Evolutionary conservation across 1,284 basidiomycete genomes (phyloP), one percentile per base, ranked within the genome.

Genomic region (Trametes sp.): DNA sequence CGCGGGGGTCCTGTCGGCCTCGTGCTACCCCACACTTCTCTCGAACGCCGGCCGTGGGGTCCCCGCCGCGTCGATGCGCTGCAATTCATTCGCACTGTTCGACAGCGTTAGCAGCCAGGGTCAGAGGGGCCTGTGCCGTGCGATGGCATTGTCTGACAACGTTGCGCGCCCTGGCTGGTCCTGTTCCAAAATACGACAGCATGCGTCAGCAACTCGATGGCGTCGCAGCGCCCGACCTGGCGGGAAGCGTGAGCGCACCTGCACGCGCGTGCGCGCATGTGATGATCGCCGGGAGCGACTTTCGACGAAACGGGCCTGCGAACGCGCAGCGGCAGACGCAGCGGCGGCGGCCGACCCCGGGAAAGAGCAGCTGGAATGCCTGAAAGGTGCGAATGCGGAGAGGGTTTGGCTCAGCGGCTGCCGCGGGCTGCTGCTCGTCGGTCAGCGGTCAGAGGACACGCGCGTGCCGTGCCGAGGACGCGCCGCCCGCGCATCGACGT

Each of bases 331-430:
- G 21, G 19, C 16, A 5, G 14, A n/a, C 19, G n/a, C 38, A 5
- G 38, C 38, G 38, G 38, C 38, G 7, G 9, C 16, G 19, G 38
- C 19, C 26, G 46, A 23, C 19, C 24, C 14, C 24, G 8, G 13
- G 26, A 29, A 10, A 21, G 28, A n/a, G 57, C 49, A 58, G 49
- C 57, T 45, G 49, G 57, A 52, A 51, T 51, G 57, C 54, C 42
- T n/a, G 31, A 35, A 35, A 55, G 23, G 55, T 41, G 1, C 24
- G 35, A 21, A 50, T 41, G 24, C 26, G 54, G 45, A 35, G 38
- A 21, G n/a, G 44, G 11, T 36, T 31, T 9, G 54, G 41, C 54
- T 21, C 35, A 10, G 31, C 33, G 29, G n/a, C n/a, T n/a, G n/a
- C n/a, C n/a, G n/a, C n/a, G n/a, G n/a, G n/a, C n/a, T n/a, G n/a